These are phyloP conservation scores for Rauvolfia tetraphylla DNA, from an alignment of 257 asterid genomes.

Conservation along the genomic window DNA sequence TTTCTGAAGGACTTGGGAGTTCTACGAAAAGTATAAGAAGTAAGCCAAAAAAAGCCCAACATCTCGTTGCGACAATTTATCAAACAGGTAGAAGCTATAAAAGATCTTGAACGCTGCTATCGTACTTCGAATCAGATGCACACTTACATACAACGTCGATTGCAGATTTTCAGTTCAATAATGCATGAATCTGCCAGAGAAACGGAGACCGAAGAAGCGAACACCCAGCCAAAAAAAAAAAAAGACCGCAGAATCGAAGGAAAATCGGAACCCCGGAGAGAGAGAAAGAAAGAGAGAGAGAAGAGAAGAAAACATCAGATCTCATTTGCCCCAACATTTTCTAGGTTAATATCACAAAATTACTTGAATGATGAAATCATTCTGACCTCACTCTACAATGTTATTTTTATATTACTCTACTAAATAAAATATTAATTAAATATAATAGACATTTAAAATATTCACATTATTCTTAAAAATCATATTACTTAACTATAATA, in stretches of 20 bases:
- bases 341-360: too few species aligned
- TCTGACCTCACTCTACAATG: too few species aligned
- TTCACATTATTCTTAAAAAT: too few species aligned
- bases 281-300: too few species aligned
- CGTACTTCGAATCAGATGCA: neutral
- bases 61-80: conserved; percentile 41
- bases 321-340: too few species aligned
- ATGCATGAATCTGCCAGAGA: neutral
- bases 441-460: too few species aligned
- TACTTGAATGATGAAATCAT: too few species aligned
- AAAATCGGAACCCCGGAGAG: neutral
- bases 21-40: conserved; percentile 15
- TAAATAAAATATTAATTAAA: too few species aligned
- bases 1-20: neutral
- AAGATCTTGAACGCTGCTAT: neutral
- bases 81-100: conserved; percentile 36
- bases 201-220: neutral
- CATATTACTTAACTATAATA: too few species aligned
- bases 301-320: neutral
- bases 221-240: too few species aligned
- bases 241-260: neutral
- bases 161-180: neutral
- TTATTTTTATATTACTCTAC: too few species aligned
- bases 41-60: conserved; percentile 29
- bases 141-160: neutral